Evolutionary conservation across 2,329 filamentous ascomycete genomes (phyloP).

Genomic region (Claviceps monticola): DNA sequence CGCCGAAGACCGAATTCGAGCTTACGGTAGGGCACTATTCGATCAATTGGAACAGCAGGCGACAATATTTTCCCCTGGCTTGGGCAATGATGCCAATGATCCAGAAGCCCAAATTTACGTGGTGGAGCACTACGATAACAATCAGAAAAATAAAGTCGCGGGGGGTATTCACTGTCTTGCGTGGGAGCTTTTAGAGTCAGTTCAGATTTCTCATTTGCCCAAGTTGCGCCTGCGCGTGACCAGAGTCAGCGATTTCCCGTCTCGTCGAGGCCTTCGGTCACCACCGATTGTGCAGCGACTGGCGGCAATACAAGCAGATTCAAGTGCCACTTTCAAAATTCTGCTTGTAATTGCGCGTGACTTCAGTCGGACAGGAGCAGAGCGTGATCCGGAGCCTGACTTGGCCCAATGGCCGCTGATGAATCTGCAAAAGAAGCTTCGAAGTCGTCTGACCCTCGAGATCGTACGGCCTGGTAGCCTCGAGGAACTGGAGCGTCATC

Average conservation of each 20-base stretch:
- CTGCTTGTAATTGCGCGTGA: slow-evolving; percentile 16
- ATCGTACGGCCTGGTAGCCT: slow-evolving; percentile 13
- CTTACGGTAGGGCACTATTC: slow-evolving; percentile 11
- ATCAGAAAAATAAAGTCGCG: not conserved
- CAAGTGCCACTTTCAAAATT: slow-evolving; percentile 10
- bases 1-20: slow-evolving; percentile 11
- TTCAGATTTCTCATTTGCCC: slow-evolving; percentile 7
- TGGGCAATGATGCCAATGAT: not conserved
- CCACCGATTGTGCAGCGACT: slow-evolving; percentile 7
- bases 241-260: slow-evolving; percentile 13
- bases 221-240: slow-evolving; percentile 13
- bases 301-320: slow-evolving; percentile 10
- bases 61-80: slow-evolving; percentile 4
- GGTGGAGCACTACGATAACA: slow-evolving; percentile 12
- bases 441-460: slow-evolving; percentile 13
- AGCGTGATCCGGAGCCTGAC: slow-evolving; percentile 16
- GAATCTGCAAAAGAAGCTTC: slow-evolving; percentile 15
- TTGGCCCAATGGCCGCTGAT: slow-evolving; percentile 17
- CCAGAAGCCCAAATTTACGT: slow-evolving; percentile 13
- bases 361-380: slow-evolving; percentile 12
- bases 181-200: slow-evolving; percentile 15
- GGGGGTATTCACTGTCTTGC: slow-evolving; percentile 15
- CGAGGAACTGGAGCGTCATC: slow-evolving; percentile 13
- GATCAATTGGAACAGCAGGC: slow-evolving; percentile 9
- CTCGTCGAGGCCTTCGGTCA: slow-evolving; percentile 1